Base-by-base conservation (phyloP, 176 grass and related monocot species). In the Aegilops umbellulata region DNA sequence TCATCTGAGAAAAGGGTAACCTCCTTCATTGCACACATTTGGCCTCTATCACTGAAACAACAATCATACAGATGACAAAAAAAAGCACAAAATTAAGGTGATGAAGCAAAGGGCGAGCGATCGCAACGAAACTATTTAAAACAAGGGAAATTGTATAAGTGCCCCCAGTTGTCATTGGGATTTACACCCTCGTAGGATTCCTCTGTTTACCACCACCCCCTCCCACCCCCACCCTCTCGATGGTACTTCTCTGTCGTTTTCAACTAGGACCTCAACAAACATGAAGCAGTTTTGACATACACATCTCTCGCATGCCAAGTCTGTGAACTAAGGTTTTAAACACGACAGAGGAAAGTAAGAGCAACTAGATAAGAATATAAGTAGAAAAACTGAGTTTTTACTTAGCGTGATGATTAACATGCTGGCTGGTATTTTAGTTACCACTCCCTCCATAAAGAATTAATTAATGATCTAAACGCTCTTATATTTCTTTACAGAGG, bases 11-110 rank as follows among this genome's bases (percentile, higher is more conserved):
- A 99, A 87, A 98, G 94, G 32, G 94, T 98, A 83, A 98, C 97
- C 86, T 98, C 97, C 86, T 98, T 98, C 97, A 98, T 98, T 82
- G 94, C 97, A 78, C 97, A 96, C 97, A 98, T 98, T 92, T 96
- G 90, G 74, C 97, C 97, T 87, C 85, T 95, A 87, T 96, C 97
- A 85, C 97, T 98, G 79, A 78, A 55, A 78, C 42, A 61, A 78
- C 42, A 67, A 34, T 91, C 71, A 74, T 77, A 83, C 30, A 30
- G 27, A 87, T 73, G 65, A 34, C 19, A 53, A 69, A 58, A 80
- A 9, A 26, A 23, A 5, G 62, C 41, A 85, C 47, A 23, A 70
- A 90, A 89, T 80, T 32, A 79, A 67, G 87, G 60, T 51, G 73
- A 83, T 24, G 24, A 81, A 66, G 57, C 8, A 57, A 69, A 65